A percentile compares a stretch with the other conserved stretches of the same genome.
These are phyloP conservation scores for Colletotrichum sp. DNA, from an alignment of 2,329 filamentous ascomycete species.

Conservation along the genomic window DNA sequence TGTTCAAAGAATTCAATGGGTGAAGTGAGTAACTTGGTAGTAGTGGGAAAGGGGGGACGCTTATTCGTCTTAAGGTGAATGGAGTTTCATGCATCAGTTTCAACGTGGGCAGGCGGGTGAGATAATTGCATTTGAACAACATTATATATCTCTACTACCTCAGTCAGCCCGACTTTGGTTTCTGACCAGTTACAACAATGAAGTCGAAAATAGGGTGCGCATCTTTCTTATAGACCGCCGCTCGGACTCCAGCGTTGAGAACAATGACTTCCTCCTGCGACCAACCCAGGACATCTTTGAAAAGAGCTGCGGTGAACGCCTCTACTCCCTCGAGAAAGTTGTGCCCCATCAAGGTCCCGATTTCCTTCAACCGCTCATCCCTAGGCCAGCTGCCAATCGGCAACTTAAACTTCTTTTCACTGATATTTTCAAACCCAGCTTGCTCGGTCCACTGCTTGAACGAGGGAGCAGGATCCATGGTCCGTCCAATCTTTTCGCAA, in stretches of 20 bases:
- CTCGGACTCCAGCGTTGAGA: slow-evolving; percentile 28
- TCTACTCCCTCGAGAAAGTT: slow-evolving; percentile 26
- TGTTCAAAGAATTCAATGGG: not conserved
- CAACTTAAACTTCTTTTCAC: slow-evolving; percentile 30
- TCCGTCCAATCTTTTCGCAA: slow-evolving; percentile 32
- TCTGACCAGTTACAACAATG: slow-evolving; percentile 33
- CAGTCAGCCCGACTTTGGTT: slow-evolving; percentile 16
- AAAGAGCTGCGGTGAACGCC: slow-evolving; percentile 27
- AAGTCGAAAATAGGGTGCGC: slow-evolving; percentile 36
- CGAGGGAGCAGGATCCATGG: slow-evolving; percentile 31
- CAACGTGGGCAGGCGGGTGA: not conserved
- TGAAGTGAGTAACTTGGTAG: not conserved
- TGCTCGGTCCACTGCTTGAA: slow-evolving; percentile 26
- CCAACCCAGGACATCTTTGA: slow-evolving; percentile 34
- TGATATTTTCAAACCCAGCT: slow-evolving; percentile 35
- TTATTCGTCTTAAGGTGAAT: not conserved
- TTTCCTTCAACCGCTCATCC: slow-evolving; percentile 43
- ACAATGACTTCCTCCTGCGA: slow-evolving; percentile 25
- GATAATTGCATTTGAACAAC: not conserved
- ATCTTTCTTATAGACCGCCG: slow-evolving; percentile 28
- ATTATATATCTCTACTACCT: no score
- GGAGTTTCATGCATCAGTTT: not conserved
- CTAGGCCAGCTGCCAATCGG: slow-evolving; percentile 43
- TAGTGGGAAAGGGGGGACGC: not conserved
- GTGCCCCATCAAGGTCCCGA: slow-evolving; percentile 31